Evolutionary conservation across 2,329 filamentous ascomycete species (phyloP).

Genomic region (Hypoxylon sp.): DNA sequence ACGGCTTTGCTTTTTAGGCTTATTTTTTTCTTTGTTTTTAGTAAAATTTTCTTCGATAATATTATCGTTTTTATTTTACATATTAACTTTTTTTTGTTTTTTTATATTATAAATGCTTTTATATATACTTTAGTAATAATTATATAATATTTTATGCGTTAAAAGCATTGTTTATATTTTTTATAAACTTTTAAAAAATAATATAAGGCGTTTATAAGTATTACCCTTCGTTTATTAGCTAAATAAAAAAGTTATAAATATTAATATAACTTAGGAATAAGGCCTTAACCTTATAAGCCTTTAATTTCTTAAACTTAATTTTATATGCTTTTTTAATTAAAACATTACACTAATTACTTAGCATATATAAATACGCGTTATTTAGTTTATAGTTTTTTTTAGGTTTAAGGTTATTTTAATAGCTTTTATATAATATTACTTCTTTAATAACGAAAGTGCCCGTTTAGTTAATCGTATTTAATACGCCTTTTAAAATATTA

Average conservation of each 20-base stretch:
- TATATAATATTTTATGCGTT: neutral
- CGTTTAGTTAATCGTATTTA: neutral
- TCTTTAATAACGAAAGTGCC: neutral
- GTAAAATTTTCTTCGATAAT: neutral
- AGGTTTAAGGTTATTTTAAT: neutral
- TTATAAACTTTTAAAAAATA: slow-evolving; percentile 5
- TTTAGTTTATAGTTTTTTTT: neutral
- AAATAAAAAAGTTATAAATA: neutral
- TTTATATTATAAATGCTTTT: neutral
- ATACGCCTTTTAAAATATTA: neutral
- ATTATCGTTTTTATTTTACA: neutral
- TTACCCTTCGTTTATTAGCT: neutral
- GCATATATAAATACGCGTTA: neutral
- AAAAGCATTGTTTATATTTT: neutral
- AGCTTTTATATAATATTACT: neutral
- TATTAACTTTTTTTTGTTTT: neutral
- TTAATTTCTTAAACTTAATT: neutral
- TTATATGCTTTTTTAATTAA: neutral
- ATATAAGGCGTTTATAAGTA: neutral
- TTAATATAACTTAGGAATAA: neutral
- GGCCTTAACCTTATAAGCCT: too few relatives aligned
- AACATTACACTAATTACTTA: neutral
- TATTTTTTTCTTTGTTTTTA: neutral
- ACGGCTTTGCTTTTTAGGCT: too few relatives aligned
- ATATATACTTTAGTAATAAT: neutral